Base-by-base conservation (phyloP, 225 moss, liverwort and hornwort genomes). In the Anthoceros angustus region DNA sequence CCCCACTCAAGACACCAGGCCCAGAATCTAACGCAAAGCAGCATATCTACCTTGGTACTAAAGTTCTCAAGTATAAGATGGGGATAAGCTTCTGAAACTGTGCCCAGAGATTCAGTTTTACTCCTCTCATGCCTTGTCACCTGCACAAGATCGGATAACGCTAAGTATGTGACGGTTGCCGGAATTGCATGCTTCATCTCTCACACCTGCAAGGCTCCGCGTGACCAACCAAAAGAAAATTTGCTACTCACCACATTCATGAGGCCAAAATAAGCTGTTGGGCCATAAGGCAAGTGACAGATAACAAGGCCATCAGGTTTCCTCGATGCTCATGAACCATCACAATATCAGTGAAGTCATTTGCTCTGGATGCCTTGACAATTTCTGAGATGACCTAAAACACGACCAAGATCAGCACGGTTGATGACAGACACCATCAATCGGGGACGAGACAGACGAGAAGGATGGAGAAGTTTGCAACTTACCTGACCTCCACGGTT, bases 311-410 rank as follows among this genome's bases (percentile, higher is more conserved):
- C 94, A 76, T 95, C 94, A 45, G 94, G 94, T 86, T 80, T 67
- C 94, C 94, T 76, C 90, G 83, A 73, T 95, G 94, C 79, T 95
- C 94, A 72, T 95, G 94, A 48, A 95, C 87, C 90, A 95, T 85
- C 41, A 95, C 70, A 71, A 95, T 82, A 75, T 95, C 90, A 6
- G 88, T 86, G 43, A 90, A 95, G 62, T 91, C 90, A 72, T 85
- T 82, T 26, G 83, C 86, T 70, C 86, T 77, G 73, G 87, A 95
- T 60, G 94, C 87, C 50, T 88, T 86, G 40, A 95, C 94, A 62
- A 95, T 95, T 66, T 85, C 87, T 45, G 90, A 79, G 63, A 95
- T 78, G 12, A 91, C 94, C 94, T 95, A 73, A 63, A 74, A 43
- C 24, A 42, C 26, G 12, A 24, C 16, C 16, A 5, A 16, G 16